Evolutionary conservation across 345 rosid genomes (phyloP), one percentile per base, ranked within the genome.

Genomic region (Hibiscus tridactylites): DNA sequence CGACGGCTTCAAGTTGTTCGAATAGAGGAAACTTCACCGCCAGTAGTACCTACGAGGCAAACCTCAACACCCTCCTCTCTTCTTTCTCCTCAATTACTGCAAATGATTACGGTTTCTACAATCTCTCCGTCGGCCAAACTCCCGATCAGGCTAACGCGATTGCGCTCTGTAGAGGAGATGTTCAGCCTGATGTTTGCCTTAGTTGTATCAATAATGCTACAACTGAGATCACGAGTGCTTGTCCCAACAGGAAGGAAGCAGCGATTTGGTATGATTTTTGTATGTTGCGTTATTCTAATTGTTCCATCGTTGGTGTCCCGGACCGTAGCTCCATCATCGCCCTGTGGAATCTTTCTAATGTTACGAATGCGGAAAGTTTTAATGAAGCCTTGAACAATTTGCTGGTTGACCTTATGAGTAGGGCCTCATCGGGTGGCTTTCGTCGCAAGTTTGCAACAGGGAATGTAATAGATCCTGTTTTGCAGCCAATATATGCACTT

Each of bases 61-160:
- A 79, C 62, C 78, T 83, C 4, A 63, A 75, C 37, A 12, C 29
- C 49, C 49, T 71, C 12, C 56, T 79, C 15, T 70, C 72, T 3
- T 74, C 81, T 29, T 58, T 83, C 70, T 13, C 76, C 75, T 67
- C 73, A 3, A 58, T 65, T 24, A 37, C 73, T 0, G 37, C 24
- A 2, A 60, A 76, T 3, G 47, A 58, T 33, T 50, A 60, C 16
- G 85, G 85, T 0, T 84, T 81, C 71, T 84, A 77, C 75, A 73
- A 77, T 8, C 63, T 69, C 16, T 73, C 83, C 0, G 0, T 11
- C 3, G 77, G 80, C 4, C 65, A 73, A 57, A 17, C 3, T 17
- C 1, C 61, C 39, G 65, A 79, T 13, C 6, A 2, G 17, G 79
- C 65, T 13, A 56, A 56, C 61, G 6, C 13, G 5, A 56, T 56